These are phyloP conservation scores for Pyrus hybrid DNA, from an alignment of 331 rosid genomes.

Conservation along the genomic window DNA sequence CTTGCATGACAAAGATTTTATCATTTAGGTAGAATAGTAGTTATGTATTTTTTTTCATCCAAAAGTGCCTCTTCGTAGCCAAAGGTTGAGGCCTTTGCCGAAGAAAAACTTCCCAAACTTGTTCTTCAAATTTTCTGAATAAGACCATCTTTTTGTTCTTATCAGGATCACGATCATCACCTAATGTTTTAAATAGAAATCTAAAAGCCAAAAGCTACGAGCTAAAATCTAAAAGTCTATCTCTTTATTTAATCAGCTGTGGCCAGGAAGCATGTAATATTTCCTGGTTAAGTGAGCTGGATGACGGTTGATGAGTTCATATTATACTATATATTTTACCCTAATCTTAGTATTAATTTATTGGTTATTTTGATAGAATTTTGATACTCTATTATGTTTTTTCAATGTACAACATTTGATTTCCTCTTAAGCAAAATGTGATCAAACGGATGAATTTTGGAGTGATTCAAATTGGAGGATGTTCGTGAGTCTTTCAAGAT, in stretches of 20 bases:
- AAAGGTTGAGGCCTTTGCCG: constrained; percentile 37
- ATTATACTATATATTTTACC: too few species aligned
- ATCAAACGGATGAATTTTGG: too few species aligned
- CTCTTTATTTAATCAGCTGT: not conserved
- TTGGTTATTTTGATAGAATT: too few species aligned
- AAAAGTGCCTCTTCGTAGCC: constrained; percentile 37
- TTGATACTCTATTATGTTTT: too few species aligned
- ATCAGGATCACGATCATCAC: constrained; percentile 10
- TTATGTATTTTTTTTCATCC: not conserved
- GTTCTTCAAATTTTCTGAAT: constrained; percentile 1
- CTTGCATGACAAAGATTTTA: constrained; percentile 27
- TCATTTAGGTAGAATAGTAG: not conserved
- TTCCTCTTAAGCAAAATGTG: too few species aligned
- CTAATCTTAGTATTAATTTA: too few species aligned
- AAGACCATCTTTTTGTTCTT: constrained; percentile 1
- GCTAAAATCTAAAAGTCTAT: not conserved
- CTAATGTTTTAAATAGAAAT: not conserved
- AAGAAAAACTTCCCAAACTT: constrained; percentile 24
- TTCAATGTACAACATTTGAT: too few species aligned
- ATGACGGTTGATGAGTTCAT: not conserved
- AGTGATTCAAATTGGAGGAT: too few species aligned
- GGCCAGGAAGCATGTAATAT: not conserved
- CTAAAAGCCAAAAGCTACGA: not conserved
- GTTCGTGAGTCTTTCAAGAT: too few species aligned
- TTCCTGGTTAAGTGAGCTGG: not conserved